phyloP scores from a whole-genome alignment of 768 basidiomycete species.

The Suillus ampliporus region DNA sequence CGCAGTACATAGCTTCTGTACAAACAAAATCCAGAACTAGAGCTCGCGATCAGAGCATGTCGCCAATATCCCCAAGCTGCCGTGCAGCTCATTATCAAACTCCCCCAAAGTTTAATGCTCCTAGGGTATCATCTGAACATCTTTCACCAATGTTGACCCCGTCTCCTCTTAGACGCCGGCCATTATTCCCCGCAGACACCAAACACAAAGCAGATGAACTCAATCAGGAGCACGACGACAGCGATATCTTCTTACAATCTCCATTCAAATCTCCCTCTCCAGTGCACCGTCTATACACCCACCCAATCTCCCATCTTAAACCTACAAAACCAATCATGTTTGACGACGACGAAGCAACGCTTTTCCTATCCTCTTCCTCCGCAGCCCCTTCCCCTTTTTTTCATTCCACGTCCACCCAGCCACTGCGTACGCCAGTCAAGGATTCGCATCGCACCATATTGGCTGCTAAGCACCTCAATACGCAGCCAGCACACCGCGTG shows the following conservation, averaged over 20 bases:
- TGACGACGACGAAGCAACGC: conserved; percentile 62
- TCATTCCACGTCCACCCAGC: conserved; percentile 49
- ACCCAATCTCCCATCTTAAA: conserved; percentile 32
- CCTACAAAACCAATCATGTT: conserved; percentile 23
- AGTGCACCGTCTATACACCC: conserved; percentile 44
- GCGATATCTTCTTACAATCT: conserved; percentile 58
- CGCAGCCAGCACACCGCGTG: conserved; percentile 27
- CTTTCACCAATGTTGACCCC: conserved; percentile 69
- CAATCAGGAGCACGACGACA: conserved; percentile 41
- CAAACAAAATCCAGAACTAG: conserved; percentile 24
- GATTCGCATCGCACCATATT: conserved; percentile 51
- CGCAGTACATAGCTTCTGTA: conserved; percentile 41
- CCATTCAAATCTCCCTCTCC: conserved; percentile 54
- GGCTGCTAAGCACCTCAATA: conserved; percentile 38
- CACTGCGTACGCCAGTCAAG: conserved; percentile 68
- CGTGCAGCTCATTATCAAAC: conserved; percentile 38
- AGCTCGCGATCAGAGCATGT: conserved; percentile 38
- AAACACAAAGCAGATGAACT: conserved; percentile 20
- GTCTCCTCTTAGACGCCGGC: conserved; percentile 59
- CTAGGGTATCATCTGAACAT: conserved; percentile 39
- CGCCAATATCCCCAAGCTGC: conserved; percentile 39
- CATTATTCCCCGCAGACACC: conserved; percentile 40
- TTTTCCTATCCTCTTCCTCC: conserved; percentile 59
- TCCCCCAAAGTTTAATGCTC: conserved; percentile 36
- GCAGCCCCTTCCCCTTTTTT: conserved; percentile 47